Evolutionary conservation across 108 stramenopile genomes (phyloP), one percentile per base, ranked within the genome.

Genomic region (Cyclotella atomus): DNA sequence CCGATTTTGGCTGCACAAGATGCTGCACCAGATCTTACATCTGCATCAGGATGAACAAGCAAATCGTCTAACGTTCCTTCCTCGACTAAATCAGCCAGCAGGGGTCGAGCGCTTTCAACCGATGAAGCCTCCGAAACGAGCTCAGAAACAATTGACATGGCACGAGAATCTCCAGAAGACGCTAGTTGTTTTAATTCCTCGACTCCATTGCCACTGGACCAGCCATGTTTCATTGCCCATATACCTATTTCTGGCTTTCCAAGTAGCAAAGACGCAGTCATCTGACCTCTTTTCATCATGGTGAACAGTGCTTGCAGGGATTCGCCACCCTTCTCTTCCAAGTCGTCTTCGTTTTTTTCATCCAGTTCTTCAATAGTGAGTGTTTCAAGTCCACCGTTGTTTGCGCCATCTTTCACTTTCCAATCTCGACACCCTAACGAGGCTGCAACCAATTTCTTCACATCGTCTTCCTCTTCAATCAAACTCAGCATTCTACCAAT

Each of bases 1-100:
- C 94, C 91, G 44, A 95, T 82, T 67, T 95, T 95, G 15, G 94
- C 92, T 35, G 90, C 74, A 32, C 90, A 89, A 1, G 94, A 90
- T 24, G 94, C 92, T 33, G 91, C 94, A 3, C 91, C 91, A 15
- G 89, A 87, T 38, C 89, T 83, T 64, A 93, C 89, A 61, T 89
- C 89, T 0, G 82, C 86, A 79, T 92, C 85, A 0, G 75, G 60
- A 59, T 85, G 80, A 17, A 54, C 60, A 12, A 95, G 71, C 28
- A 95, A 73, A 30, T 67, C 60, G 20, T 88, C 85, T 24, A 92
- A 78, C 0, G 84, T 66, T 17, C 86, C 87, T 10, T 86, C 76
- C 46, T 76, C 47, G 24, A 95, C 68, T 32, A 87, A 83, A 0
- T 50, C 45, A 12, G 89, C 69, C 28, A 95, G 70, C 29, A 86